Evolutionary conservation across 805 yeast genomes (phyloP), one percentile per base, ranked within the genome.

Genomic region (Ogataea pilisensis): DNA sequence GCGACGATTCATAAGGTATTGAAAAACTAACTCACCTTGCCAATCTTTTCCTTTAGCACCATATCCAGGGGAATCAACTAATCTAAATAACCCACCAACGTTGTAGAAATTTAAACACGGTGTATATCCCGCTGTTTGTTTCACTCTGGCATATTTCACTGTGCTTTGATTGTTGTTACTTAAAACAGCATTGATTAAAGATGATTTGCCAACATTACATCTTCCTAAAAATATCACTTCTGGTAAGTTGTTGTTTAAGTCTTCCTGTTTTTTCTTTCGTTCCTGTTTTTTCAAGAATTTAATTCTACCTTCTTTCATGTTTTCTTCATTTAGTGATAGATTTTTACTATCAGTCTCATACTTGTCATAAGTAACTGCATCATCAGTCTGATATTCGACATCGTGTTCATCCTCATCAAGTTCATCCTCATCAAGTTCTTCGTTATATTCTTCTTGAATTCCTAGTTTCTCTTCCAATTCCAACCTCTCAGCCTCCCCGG

Each of bases 1-100:
- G 40, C 66, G 60, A 36, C 93, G 65, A 18, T 72, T 65, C 21
- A 64, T 62, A 7, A 90, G 59, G 54, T 87, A 89, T 27, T 78
- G 76, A 52, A 78, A 54, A 1, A 84, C 83, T 22, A 80, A 70
- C 31, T 74, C 64, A 2, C 96, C 97, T 57, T 90, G 96, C 49
- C 68, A 63, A 8, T 53, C 55, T 13, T 71, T 72, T 14, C 95
- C 89, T 45, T 72, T 77, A 30, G 64, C 72, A 2, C 98, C 98
- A 58, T 90, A 90, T 0, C 98, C 98, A 1, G 98, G 98, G 19
- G 88, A 75, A 57, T 90, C 98, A 2, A 88, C 76, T 3, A 90
- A 53, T 45, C 87, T 67, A 33, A 90, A 66, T 41, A 72, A 66
- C 36, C 76, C 75, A 3, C 84, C 84, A 11, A 85, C 62, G 43